Base-by-base conservation (phyloP, 2,329 filamentous ascomycete genomes). In the Dactylellina leptospora region DNA sequence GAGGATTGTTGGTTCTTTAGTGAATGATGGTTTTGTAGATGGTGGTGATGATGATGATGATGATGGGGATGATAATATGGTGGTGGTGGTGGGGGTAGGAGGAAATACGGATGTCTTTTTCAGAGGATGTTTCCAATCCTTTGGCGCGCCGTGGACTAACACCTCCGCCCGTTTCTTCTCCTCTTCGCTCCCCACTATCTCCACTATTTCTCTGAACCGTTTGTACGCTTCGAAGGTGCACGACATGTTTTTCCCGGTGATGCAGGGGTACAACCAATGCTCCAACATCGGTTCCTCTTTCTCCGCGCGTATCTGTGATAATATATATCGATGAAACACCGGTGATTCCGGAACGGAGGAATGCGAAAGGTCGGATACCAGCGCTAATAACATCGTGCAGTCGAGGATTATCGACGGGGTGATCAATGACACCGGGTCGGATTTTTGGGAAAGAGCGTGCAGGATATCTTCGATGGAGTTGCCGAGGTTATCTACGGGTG, bases 321-420 rank as follows among this genome's bases (percentile, higher is more conserved):
- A 80, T 53, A 91, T 86, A 44, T 86, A 85, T 20, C 80, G 81
- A 74, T 88, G 87, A 75, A 81, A 80, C 77, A 80, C 80, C 1
- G 80, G 76, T 66, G 82, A 77, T 27, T 78, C 74, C 0, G 75
- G 53, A 3, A 83, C 79, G 4, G 74, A 68, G 3, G 77, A 76
- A 45, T 66, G 77, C 20, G 73, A 72, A 4, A 76, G 80, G 77
- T 92, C 88, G 0, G 89, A 91, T 1, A 89, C 85, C 1, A 92
- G 81, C 3, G 89, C 89, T 3, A 93, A 84, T 4, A 93, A 83
- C 48, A 91, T 85, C 1, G 89, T 91, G 59, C 86, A 88, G 78
- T 89, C 87, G 61, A 89, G 83, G 76, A 89, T 87, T 25, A 88
- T 76, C 0, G 79, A 81, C 11, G 44, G 51, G 77, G 74, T 73